A percentile compares a stretch with the other conserved stretches of the same genome.
These are phyloP conservation scores for Venturia carpophila DNA, from an alignment of 2,329 filamentous ascomycete species.

Conservation along the genomic window DNA sequence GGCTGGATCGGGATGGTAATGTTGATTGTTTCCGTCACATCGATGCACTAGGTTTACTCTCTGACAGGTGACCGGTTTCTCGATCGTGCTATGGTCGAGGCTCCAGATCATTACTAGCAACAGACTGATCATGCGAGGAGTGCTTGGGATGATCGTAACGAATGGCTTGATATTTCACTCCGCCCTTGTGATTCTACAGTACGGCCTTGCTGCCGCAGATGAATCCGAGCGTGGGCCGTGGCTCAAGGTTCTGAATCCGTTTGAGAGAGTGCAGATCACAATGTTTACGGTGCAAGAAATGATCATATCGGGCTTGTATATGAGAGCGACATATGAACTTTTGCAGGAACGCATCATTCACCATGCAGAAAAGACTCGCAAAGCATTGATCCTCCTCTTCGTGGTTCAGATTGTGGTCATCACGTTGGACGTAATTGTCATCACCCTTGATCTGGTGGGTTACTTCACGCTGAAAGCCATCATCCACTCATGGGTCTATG, in stretches of 20 bases:
- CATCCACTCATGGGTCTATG: conserved; percentile 19
- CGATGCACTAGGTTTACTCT: too few species aligned
- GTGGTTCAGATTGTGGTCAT: conserved; percentile 11
- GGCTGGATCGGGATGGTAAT: conserved; percentile 50
- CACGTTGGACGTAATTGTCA: conserved; percentile 12
- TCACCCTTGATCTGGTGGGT: conserved; percentile 18
- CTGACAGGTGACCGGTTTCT: conserved; percentile 46
- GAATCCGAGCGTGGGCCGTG: conserved; percentile 7
- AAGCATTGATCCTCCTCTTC: conserved; percentile 15
- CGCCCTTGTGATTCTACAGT: conserved; percentile 14
- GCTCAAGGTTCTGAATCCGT: conserved; percentile 13
- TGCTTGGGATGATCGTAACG: conserved; percentile 51
- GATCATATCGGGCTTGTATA: conserved; percentile 13
- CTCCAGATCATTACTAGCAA: conserved; percentile 52
- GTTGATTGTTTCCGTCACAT: too few species aligned
- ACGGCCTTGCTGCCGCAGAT: conserved; percentile 5
- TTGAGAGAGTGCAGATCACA: conserved; percentile 16
- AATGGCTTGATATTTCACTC: conserved; percentile 39
- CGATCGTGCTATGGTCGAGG: conserved; percentile 54
- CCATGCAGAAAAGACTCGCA: conserved; percentile 3
- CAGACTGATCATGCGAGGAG: conserved; percentile 39
- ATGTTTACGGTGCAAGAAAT: conserved; percentile 17
- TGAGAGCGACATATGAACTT: conserved; percentile 7
- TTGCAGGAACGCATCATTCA: conserved; percentile 12
- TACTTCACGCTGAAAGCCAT: conserved; percentile 22